phyloP scores from a whole-genome alignment of 2,329 filamentous ascomycete genomes.

The Cryphonectria nitschkei region DNA sequence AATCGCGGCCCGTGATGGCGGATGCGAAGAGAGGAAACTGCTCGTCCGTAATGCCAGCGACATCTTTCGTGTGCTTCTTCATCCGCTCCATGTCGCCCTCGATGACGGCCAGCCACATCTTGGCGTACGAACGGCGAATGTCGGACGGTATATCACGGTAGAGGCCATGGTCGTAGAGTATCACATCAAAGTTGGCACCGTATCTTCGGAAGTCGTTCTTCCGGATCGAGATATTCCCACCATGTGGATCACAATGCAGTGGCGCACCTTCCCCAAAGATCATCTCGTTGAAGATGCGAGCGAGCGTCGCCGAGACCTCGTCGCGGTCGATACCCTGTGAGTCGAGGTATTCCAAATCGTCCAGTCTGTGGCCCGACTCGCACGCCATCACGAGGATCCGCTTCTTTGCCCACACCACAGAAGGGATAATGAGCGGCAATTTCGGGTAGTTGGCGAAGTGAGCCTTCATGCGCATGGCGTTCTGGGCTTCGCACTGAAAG shows the following conservation, averaged over 20 bases:
- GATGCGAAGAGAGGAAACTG: conserved; percentile 95
- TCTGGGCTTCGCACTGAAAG: conserved; percentile 82
- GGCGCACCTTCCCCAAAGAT: conserved; percentile 90
- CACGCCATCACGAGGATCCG: conserved; percentile 96
- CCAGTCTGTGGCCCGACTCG: conserved; percentile 81
- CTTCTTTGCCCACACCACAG: conserved; percentile 86
- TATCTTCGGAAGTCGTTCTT: conserved; percentile 65
- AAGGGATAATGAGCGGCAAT: conserved; percentile 84
- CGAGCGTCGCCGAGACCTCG: conserved; percentile 88
- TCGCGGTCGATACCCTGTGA: conserved; percentile 86
- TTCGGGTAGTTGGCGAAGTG: conserved; percentile 78
- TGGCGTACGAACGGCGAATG: conserved; percentile 85
- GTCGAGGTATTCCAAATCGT: conserved; percentile 88
- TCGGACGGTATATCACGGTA: conserved; percentile 87
- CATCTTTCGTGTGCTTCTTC: conserved; percentile 85
- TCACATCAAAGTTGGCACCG: conserved; percentile 84
- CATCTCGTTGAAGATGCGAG: conserved; percentile 98
- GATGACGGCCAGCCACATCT: conserved; percentile 95
- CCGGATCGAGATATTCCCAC: conserved; percentile 91
- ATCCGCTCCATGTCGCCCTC: conserved; percentile 84
- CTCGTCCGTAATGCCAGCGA: conserved; percentile 84
- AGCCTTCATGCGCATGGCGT: conserved; percentile 76
- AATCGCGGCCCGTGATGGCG: conserved; percentile 94
- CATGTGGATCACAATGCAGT: conserved; percentile 95
- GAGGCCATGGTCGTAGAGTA: conserved; percentile 95